A percentile compares a stretch with the other conserved stretches of the same genome.
phyloP scores from a whole-genome alignment of 257 asterid species.

The Lycium ferocissimum region DNA sequence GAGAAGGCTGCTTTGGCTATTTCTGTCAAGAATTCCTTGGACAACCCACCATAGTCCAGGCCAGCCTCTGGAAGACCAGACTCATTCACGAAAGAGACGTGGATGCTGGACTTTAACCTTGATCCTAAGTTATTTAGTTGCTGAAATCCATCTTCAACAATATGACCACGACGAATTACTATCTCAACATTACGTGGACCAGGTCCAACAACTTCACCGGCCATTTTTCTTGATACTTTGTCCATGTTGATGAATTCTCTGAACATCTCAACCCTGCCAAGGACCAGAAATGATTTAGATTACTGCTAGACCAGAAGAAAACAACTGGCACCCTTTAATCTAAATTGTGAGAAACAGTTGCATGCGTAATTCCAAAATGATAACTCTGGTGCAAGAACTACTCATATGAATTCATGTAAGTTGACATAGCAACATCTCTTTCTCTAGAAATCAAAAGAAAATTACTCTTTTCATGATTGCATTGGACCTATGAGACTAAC shows the following conservation, averaged over 20 bases:
- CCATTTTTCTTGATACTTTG: constrained; percentile 81
- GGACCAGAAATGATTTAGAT: constrained; percentile 31
- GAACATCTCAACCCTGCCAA: constrained; percentile 87
- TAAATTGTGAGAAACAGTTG: neutral
- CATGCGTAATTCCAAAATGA: neutral
- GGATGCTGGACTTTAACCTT: constrained; percentile 78
- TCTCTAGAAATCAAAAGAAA: neutral
- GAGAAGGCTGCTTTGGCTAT: constrained; percentile 86
- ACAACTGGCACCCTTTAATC: neutral
- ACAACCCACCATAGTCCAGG: constrained; percentile 96
- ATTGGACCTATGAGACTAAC: neutral
- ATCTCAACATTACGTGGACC: constrained; percentile 80
- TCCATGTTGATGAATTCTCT: constrained; percentile 93
- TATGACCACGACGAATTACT: constrained; percentile 81
- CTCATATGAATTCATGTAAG: constrained; percentile 18
- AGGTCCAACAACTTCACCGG: constrained; percentile 78
- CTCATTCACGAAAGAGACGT: constrained; percentile 89
- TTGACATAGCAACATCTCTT: constrained; percentile 5
- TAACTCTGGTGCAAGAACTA: constrained; percentile 22
- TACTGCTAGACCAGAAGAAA: constrained; percentile 26
- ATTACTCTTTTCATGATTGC: neutral
- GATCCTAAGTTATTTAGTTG: constrained; percentile 88
- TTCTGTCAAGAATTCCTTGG: constrained; percentile 95
- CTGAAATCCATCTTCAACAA: constrained; percentile 91
- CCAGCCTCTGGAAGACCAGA: constrained; percentile 99